These are phyloP conservation scores for Terana coerulea DNA, from an alignment of 768 basidiomycete genomes.

Conservation along the genomic window DNA sequence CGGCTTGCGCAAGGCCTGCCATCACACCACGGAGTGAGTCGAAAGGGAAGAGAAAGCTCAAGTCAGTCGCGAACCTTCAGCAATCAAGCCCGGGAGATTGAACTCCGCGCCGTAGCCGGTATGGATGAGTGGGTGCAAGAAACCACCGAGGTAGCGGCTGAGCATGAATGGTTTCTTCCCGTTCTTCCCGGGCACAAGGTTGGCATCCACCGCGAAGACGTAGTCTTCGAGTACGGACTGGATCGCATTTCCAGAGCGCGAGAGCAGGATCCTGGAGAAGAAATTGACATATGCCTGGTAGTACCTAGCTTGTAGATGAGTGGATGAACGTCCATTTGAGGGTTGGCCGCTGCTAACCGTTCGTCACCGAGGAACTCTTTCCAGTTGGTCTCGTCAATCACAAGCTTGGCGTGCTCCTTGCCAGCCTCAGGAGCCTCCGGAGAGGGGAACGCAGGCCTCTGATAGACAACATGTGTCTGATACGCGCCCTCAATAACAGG, in stretches of 20 bases:
- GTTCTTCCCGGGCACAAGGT: constrained; percentile 14
- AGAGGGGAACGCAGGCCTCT: constrained; percentile 36
- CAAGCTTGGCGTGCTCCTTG: not conserved
- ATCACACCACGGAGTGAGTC: not conserved
- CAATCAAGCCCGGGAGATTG: constrained; percentile 50
- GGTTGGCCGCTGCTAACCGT: constrained; percentile 34
- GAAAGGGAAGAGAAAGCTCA: not conserved
- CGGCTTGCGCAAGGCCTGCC: constrained; percentile 33
- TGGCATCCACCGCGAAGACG: constrained; percentile 43
- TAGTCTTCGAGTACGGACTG: constrained; percentile 52
- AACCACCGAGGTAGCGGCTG: constrained; percentile 48
- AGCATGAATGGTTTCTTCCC: constrained; percentile 46
- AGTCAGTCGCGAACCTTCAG: constrained; percentile 54
- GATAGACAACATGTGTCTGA: constrained; percentile 34
- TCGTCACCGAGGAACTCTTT: constrained; percentile 54
- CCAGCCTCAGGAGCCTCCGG: constrained; percentile 26
- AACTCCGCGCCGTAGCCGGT: constrained; percentile 63
- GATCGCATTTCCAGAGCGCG: constrained; percentile 39
- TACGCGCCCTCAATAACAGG: constrained; percentile 41
- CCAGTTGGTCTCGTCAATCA: constrained; percentile 46
- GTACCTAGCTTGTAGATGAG: constrained; percentile 36
- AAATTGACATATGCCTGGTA: constrained; percentile 57
- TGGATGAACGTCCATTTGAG: not conserved
- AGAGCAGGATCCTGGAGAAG: constrained; percentile 40
- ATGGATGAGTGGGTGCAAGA: constrained; percentile 66